Conservation (phyloP, 2,329 filamentous ascomycete species). For the Plenodomus lindquistii region DNA sequence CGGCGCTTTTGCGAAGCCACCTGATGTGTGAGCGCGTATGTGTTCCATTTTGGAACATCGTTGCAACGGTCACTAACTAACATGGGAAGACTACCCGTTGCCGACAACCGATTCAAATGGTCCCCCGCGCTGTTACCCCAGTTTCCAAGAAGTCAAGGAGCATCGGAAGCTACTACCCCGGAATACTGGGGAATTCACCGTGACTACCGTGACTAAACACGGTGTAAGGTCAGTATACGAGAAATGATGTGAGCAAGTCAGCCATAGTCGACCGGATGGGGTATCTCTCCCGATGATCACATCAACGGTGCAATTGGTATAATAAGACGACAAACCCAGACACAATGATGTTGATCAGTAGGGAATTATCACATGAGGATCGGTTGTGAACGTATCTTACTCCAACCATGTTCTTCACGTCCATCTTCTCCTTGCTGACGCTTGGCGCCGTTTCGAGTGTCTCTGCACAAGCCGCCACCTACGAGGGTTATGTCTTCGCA, state of each 20-base stretch:
- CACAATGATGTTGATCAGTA: neutral
- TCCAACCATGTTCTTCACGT: neutral
- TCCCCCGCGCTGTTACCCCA: conserved; percentile 3
- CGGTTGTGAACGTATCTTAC: neutral
- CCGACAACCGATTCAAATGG: neutral
- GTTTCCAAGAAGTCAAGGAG: neutral
- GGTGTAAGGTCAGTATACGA: neutral
- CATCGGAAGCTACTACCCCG: neutral
- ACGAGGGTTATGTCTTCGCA: conserved; percentile 55
- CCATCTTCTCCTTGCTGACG: neutral
- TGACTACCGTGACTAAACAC: neutral
- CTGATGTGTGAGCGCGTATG: neutral
- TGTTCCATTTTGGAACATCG: neutral
- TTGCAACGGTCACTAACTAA: neutral
- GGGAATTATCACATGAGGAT: neutral
- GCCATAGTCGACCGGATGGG: neutral
- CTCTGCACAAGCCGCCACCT: neutral
- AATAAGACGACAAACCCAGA: neutral
- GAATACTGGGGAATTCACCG: neutral
- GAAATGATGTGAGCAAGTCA: neutral
- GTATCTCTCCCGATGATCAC: neutral
- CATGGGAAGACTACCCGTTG: neutral
- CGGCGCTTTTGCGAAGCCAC: neutral
- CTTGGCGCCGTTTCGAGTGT: neutral
- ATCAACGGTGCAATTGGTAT: neutral